Base-by-base conservation (phyloP, 169 alveolate species). In the Plasmodium reichenowi region DNA sequence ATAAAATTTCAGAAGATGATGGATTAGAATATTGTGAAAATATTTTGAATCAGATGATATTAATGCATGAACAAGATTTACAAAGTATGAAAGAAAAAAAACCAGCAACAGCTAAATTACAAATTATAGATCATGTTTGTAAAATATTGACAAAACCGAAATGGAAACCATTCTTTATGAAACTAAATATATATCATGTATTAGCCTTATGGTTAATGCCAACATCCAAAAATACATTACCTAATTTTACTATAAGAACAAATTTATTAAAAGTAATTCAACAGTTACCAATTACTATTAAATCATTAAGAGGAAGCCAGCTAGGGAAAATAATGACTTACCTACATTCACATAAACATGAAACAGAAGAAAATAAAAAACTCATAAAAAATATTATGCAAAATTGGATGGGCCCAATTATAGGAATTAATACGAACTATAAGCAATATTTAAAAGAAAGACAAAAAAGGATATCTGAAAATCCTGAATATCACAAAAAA, bases 321-420 rank as follows among this genome's bases (percentile, higher is more conserved):
- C 88, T 95, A n/a, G 97, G 97, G 1, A 92, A 96, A 54, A 72
- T 67, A 3, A 73, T 95, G 63, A 94, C 95, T 22, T 93, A 95
- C 22, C 90, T 95, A 66, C 95, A 97, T 95, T 92, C 94, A 71
- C 96, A 94, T 83, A 94, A 96, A 17, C 93, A 94, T 60, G 97
- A 95, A 75, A 89, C 95, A 12, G 95, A 90, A 22, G 93, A 94
- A 47, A 95, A 95, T 74, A 93, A 95, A 63, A 93, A 93, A 54
- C 66, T 95, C 12, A 95, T 95, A 13, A 92, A 96, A 54, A 74
- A 88, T 63, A 91, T 95, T 52, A 89, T 95, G 43, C 97, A 95
- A 88, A 94, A 95, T 59, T 95, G 97, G 97, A 92, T 94, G 52
- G 89, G 97, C 47, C 94, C 96, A 13, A 95, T 95, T 88, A 88